Evolutionary conservation across 2,329 filamentous ascomycete genomes (phyloP).

Genomic region (Pseudocercospora macadamiae): DNA sequence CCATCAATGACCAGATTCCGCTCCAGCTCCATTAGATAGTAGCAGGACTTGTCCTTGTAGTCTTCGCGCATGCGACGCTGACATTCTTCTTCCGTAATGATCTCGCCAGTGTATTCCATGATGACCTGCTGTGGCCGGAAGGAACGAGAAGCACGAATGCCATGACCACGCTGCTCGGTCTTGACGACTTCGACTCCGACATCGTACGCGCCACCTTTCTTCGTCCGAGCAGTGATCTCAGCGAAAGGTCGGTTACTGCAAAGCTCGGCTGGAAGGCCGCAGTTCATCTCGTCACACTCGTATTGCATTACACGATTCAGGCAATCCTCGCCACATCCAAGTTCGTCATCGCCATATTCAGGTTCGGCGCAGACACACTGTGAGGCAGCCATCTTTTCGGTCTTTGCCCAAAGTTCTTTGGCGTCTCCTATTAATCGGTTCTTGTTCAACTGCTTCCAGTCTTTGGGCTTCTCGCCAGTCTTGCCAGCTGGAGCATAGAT

Average conservation of each 20-base stretch:
- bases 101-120: conserved; percentile 97
- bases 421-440: conserved; percentile 72
- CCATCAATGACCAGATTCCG: conserved; percentile 99
- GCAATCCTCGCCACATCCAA: conserved; percentile 85
- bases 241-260: conserved; percentile 91
- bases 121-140: conserved; percentile 93
- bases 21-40: conserved; percentile 98
- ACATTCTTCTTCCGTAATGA: conserved; percentile 92
- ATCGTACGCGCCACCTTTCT: conserved; percentile 78
- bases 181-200: conserved; percentile 95
- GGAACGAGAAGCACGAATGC: conserved; percentile 84
- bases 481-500: conserved; percentile 80
- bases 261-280: conserved; percentile 70
- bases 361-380: conserved; percentile 69
- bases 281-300: conserved; percentile 91
- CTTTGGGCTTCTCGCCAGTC: conserved; percentile 86
- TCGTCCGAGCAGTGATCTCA: conserved; percentile 72
- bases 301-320: conserved; percentile 97
- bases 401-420: conserved; percentile 39
- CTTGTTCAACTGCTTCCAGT: conserved; percentile 89
- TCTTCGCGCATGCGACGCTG: conserved; percentile 89
- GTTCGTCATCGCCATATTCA: conserved; percentile 54
- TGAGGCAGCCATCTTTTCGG: conserved; percentile 34
- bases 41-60: conserved; percentile 96
- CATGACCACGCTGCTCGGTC: conserved; percentile 84